Conservation (phyloP, 352 stramenopile species). For the Peronospora destructor region DNA sequence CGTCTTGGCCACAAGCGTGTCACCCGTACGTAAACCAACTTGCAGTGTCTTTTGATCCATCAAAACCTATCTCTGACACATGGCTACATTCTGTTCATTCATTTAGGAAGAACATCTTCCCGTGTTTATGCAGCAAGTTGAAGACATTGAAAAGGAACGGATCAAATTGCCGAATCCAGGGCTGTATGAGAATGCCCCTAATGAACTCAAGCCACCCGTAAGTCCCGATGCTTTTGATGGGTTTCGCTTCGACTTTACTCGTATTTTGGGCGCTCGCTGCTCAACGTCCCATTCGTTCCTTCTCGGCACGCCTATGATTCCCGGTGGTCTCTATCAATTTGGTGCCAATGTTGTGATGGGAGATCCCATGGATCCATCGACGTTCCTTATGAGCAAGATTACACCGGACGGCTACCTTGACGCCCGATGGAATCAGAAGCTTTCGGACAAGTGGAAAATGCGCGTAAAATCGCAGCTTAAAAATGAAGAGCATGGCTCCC, state of each 20-base stretch:
- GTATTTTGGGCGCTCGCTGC: slow-evolving; percentile 72
- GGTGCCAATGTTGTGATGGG: slow-evolving; percentile 75
- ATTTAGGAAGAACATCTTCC: slow-evolving; percentile 40
- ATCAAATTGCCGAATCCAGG: slow-evolving; percentile 67
- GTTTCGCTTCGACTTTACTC: slow-evolving; percentile 84
- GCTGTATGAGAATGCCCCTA: slow-evolving; percentile 78
- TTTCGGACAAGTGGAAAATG: slow-evolving; percentile 76
- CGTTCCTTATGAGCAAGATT: slow-evolving; percentile 83
- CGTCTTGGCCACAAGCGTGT: slow-evolving; percentile 61
- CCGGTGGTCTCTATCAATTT: slow-evolving; percentile 80
- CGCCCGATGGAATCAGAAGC: slow-evolving; percentile 75
- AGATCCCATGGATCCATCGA: slow-evolving; percentile 71
- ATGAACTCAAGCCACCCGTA: slow-evolving; percentile 76
- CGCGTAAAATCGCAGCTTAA: slow-evolving; percentile 82
- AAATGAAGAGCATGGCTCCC: slow-evolving; percentile 66
- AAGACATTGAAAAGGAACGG: slow-evolving; percentile 73
- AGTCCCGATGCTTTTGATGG: slow-evolving; percentile 79
- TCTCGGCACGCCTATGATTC: slow-evolving; percentile 78
- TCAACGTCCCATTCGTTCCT: slow-evolving; percentile 81
- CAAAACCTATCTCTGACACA: too few species aligned
- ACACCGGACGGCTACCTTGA: slow-evolving; percentile 80
- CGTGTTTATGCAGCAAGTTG: slow-evolving; percentile 78
- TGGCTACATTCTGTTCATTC: neutral
- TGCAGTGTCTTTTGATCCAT: too few species aligned
- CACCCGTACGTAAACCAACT: slow-evolving; percentile 27